A percentile compares a stretch with the other conserved stretches of the same genome.
These are phyloP conservation scores for Rehmannia glutinosa DNA, from an alignment of 257 asterid genomes.

Conservation along the genomic window DNA sequence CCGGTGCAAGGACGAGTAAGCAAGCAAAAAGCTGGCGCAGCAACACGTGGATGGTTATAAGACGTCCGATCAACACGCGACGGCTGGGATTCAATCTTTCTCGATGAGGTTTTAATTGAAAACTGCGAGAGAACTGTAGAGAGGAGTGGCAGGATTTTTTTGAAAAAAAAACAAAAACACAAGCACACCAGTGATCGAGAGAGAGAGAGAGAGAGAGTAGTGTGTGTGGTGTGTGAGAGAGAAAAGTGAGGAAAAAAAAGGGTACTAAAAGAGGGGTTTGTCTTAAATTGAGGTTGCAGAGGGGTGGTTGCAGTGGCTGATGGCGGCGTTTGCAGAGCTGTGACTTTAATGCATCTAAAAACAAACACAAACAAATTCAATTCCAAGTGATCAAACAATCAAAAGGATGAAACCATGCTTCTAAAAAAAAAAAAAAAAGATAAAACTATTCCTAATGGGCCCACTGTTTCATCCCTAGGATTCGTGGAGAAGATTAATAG, in stretches of 20 bases:
- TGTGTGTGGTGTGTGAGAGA: slow-evolving; percentile 11
- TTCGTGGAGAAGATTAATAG: too few species aligned
- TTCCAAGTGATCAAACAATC: too few species aligned
- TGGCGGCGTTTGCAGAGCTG: slow-evolving; percentile 89
- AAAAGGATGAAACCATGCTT: too few species aligned
- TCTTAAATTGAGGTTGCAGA: slow-evolving; percentile 58
- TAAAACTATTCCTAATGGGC: too few species aligned
- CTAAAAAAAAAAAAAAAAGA: too few species aligned
- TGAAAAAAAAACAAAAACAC: too few species aligned
- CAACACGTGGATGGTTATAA: slow-evolving; percentile 32
- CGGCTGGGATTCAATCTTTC: slow-evolving; percentile 31
- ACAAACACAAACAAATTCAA: slow-evolving; percentile 6
- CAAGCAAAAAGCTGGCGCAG: slow-evolving; percentile 45
- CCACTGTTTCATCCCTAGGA: too few species aligned
- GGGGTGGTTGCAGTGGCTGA: slow-evolving; percentile 47
- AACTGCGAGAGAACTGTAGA: slow-evolving; percentile 57
- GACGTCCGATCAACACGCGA: slow-evolving; percentile 39
- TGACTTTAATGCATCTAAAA: slow-evolving; percentile 52
- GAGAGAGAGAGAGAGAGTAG: slow-evolving; percentile 1
- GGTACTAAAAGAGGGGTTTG: slow-evolving; percentile 8
- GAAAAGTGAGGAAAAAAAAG: neutral
- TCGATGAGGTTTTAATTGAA: slow-evolving; percentile 33
- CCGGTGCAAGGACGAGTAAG: slow-evolving; percentile 74
- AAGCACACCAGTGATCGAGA: too few species aligned
- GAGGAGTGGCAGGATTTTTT: slow-evolving; percentile 35